Base-by-base conservation (phyloP, 1,139 yeast genomes). In the Starmera stellimalicola region DNA sequence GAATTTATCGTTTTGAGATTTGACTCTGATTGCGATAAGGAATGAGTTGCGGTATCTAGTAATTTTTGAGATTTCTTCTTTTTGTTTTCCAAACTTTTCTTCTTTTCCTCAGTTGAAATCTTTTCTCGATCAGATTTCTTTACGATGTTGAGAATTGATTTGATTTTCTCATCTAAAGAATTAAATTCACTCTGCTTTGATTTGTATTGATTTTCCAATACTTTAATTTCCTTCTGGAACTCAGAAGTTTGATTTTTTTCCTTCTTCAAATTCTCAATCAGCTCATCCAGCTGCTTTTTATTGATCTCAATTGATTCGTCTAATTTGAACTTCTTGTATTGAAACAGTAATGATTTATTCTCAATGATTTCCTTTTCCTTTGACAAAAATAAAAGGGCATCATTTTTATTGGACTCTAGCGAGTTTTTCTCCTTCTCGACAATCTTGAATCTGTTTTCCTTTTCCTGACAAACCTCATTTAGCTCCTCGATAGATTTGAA, bases 401-500 rank as follows among this genome's bases (percentile, higher is more conserved):
- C 77, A 22, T 71, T 71, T 47, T 87, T 82, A 38, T 72, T 73
- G 3, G 65, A 69, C 49, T 87, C 95, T 35, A 91, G 58, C 32
- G 72, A 69, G 15, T 68, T 66, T 41, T 82, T 76, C 43, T 88
- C 96, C 43, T 75, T 75, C 42, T 78, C 83, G 4, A 87, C 95
- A 44, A 85, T 68, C 38, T 75, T 79, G 48, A 84, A 78, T 41
- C 96, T 70, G 38, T 70, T 74, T 40, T 84, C 85, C 51, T 87
- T 88, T 48, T 85, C 94, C 25, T 74, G 62, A 51, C 95, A 87
- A 7, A 75, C 65, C 29, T 82, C 94, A 49, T 87, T 87, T 38
- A 85, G 58, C 18, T 66, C 70, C 29, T 81, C 94, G 9, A 84
- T 73, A 44, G 73, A 65, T 3, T 61, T 51, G 31, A 72, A 61